These are phyloP conservation scores for Trichoderma virens DNA, from an alignment of 495 filamentous ascomycete genomes.

Conservation along the genomic window DNA sequence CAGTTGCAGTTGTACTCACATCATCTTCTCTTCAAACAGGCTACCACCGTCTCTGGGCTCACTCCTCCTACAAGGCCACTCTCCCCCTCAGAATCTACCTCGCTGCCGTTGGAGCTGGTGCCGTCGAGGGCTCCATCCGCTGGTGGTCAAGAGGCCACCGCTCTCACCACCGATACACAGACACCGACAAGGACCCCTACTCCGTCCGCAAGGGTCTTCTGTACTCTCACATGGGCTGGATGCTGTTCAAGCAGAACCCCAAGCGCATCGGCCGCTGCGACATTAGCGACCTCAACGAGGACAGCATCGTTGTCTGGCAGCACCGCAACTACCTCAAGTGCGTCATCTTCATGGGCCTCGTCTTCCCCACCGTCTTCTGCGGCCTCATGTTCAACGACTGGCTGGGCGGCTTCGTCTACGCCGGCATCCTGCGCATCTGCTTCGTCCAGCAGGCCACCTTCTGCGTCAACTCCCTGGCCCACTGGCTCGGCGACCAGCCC, in stretches of 20 bases:
- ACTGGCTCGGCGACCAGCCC: slow-evolving; percentile 98
- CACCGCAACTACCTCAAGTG: slow-evolving; percentile 89
- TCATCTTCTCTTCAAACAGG: slow-evolving; percentile 38
- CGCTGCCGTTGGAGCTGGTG: slow-evolving; percentile 85
- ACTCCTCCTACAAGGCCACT: slow-evolving; percentile 87
- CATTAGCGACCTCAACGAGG: slow-evolving; percentile 93
- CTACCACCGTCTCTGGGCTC: slow-evolving; percentile 91
- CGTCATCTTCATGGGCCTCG: slow-evolving; percentile 78
- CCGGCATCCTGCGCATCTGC: slow-evolving; percentile 91
- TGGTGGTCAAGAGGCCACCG: slow-evolving; percentile 98
- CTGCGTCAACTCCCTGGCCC: slow-evolving; percentile 97
- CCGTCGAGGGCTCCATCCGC: slow-evolving; percentile 89
- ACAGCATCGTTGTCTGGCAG: slow-evolving; percentile 89
- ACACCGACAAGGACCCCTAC: slow-evolving; percentile 98
- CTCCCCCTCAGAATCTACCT: slow-evolving; percentile 87
- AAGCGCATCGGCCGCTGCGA: slow-evolving; percentile 92
- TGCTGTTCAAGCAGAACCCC: slow-evolving; percentile 92
- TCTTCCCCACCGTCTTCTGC: slow-evolving; percentile 74
- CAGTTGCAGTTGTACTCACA: too few species aligned
- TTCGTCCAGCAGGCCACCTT: slow-evolving; percentile 99
- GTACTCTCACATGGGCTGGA: slow-evolving; percentile 93
- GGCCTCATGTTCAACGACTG: slow-evolving; percentile 89
- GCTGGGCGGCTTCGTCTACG: slow-evolving; percentile 88
- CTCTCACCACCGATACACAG: slow-evolving; percentile 97
- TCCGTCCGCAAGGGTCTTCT: slow-evolving; percentile 95